Evolutionary conservation across 1,284 basidiomycete genomes (phyloP), one percentile per base, ranked within the genome.

Genomic region (Microbotryomycetes sp.): DNA sequence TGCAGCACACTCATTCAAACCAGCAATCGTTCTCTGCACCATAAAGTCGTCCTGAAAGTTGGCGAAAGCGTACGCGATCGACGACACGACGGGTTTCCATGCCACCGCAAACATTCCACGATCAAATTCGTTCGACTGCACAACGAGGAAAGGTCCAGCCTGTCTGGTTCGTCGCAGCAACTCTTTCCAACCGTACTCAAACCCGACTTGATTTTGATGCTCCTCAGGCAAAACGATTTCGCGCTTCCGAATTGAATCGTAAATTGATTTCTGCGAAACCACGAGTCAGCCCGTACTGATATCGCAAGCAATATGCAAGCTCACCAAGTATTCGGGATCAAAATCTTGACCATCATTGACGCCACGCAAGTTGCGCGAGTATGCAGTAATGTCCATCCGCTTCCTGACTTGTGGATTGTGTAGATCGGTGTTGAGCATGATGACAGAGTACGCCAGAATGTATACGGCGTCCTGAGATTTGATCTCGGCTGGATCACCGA

Each of bases 161-260:
- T 86, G 84, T 48, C 88, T 82, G 49, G 92, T 86, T 42, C 92
- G 84, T 52, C 86, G 78, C 54, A 97, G 81, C 29, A 99, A 80
- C 71, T 96, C 92, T 76, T 97, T 97, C 96, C 96, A 99, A 6
- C 94, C 91, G 74, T 96, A 97, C 72, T 98, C 96, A 74, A 99
- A 99, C 1, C 96, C 96, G 45, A 96, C 83, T 75, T 93, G 91
- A 1, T 96, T 96, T 4, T 86, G 88, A 73, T 98, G 96, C 74
- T 99, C 96, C 77, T 98, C 93, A 0, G 96, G 94, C 85, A 98
- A 89, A 54, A 98, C 84, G 65, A 98, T 97, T 78, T 99, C 96
- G 51, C 86, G 82, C 76, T 89, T 93, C 52, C 89, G 85, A 72
- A 99, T 94, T 4, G 88, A 91, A 67, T 97, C 92, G 72, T 94